A percentile compares a stretch with the other conserved stretches of the same genome.
These are phyloP conservation scores for Tuber magnatum DNA, from an alignment of 495 filamentous ascomycete genomes.

Conservation along the genomic window DNA sequence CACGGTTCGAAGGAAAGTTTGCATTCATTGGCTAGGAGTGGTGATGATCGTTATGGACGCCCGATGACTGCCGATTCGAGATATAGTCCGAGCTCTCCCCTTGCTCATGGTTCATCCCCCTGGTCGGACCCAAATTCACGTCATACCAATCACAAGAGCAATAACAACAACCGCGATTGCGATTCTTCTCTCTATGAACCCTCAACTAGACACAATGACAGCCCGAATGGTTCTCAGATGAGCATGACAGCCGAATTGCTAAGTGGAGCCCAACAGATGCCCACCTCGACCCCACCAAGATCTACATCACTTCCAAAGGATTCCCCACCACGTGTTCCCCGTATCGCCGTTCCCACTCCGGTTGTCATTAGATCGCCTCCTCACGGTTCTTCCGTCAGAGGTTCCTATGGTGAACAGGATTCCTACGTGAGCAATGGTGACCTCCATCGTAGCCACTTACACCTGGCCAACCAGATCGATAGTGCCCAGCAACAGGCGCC, in stretches of 20 bases:
- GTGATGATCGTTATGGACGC: conserved; percentile 77
- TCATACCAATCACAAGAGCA: conserved; percentile 56
- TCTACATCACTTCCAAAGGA: conserved; percentile 19
- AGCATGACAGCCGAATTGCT: conserved; percentile 55
- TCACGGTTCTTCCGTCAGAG: conserved; percentile 32
- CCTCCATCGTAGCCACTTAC: conserved; percentile 11
- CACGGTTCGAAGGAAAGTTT: conserved; percentile 76
- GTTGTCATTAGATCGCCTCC: conserved; percentile 18
- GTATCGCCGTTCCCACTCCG: conserved; percentile 30
- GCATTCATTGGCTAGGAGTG: conserved; percentile 62
- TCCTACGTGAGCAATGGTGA: neutral
- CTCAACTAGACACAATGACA: conserved; percentile 45
- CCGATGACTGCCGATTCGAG: conserved; percentile 48
- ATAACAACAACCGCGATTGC: conserved; percentile 53
- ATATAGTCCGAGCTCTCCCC: conserved; percentile 53
- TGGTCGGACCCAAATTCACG: conserved; percentile 49
- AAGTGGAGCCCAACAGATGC: conserved; percentile 58
- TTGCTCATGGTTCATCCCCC: conserved; percentile 25
- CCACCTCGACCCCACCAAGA: conserved; percentile 51
- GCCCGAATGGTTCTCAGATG: conserved; percentile 45
- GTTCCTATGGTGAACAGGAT: conserved; percentile 2
- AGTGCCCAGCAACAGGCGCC: conserved; percentile 16
- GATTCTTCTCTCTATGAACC: conserved; percentile 40
- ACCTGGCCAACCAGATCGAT: neutral
- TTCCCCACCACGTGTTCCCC: conserved; percentile 33